Base-by-base conservation (phyloP, 768 basidiomycete genomes). In the Suillus hirtellus region DNA sequence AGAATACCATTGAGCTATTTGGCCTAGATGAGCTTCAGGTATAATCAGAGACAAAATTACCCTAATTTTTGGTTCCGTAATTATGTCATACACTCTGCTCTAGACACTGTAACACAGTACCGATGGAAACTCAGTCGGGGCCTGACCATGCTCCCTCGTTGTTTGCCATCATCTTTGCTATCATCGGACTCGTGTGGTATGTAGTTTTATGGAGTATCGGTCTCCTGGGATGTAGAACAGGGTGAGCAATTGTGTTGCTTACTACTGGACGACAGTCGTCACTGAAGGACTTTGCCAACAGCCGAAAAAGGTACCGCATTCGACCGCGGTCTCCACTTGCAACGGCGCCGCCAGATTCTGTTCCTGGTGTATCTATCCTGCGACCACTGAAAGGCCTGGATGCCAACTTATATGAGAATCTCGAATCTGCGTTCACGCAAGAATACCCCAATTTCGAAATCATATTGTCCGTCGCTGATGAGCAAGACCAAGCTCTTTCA, bases 381-480 rank as follows among this genome's bases (percentile, higher is more conserved):
- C 87, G 97, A 53, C 97, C 97, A 8, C 81, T 99, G 59, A 96
- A 96, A 74, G 97, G 97, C 15, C 81, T 99, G 27, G 97, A 99
- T 76, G 86, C 90, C 63, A 99, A 99, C 74, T 84, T 99, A 21
- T 98, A 91, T 76, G 95, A 97, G 79, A 98, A 98, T 74, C 79
- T 99, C 58, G 94, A 97, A 76, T 93, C 95, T 4, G 92, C 93
- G 0, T 96, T 99, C 76, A 81, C 79, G 38, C 95, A 97, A 71
- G 90, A 96, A 66, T 99, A 99, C 73, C 88, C 92, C 0, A 90
- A 90, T 66, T 96, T 86, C 69, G 96, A 99, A 76, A 86, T 99
- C 62, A 79, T 99, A 47, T 88, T 98, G 64, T 93, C 92, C 34
- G 89, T 99, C 6, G 93, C 94, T n/a, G 88, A 93, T 59, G 89